These are phyloP conservation scores for Dictyostelium firmibasis DNA, from an alignment of 78 protist species.

Conservation along the genomic window DNA sequence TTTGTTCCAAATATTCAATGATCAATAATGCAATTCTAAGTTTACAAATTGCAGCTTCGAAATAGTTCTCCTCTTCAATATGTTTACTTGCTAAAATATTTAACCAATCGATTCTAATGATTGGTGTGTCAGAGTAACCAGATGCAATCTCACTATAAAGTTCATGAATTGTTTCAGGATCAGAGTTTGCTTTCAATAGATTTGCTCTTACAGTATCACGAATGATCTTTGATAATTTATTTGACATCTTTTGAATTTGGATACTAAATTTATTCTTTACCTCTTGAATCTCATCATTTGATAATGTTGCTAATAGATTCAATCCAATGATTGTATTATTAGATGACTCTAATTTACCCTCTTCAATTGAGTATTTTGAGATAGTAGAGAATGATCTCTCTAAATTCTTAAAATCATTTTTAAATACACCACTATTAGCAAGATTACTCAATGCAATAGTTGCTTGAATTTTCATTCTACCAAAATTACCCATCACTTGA, in stretches of 20 bases:
- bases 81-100: slow-evolving; percentile 12
- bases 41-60: slow-evolving; percentile 51
- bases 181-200: slow-evolving; percentile 31
- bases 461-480: slow-evolving; percentile 76
- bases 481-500: slow-evolving; percentile 71
- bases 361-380: not conserved
- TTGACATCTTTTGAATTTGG: slow-evolving; percentile 42
- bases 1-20: slow-evolving; percentile 32
- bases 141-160: slow-evolving; percentile 58
- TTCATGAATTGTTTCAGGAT: slow-evolving; percentile 79
- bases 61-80: slow-evolving; percentile 25
- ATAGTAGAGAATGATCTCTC: slow-evolving; percentile 18
- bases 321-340: not conserved
- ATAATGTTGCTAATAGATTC: not conserved
- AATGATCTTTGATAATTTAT: slow-evolving; percentile 45
- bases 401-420: not conserved
- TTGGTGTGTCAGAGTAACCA: slow-evolving; percentile 75
- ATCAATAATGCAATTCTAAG: slow-evolving; percentile 37
- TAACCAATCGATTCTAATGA: slow-evolving; percentile 76
- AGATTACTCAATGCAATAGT: slow-evolving; percentile 56
- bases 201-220: slow-evolving; percentile 65
- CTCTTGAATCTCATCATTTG: not conserved
- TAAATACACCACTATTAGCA: slow-evolving; percentile 5
- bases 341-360: not conserved
- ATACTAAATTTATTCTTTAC: not conserved